Evolutionary conservation across 2,329 filamentous ascomycete species (phyloP), one percentile per base, ranked within the genome.

Genomic region (Fusarium sp.): DNA sequence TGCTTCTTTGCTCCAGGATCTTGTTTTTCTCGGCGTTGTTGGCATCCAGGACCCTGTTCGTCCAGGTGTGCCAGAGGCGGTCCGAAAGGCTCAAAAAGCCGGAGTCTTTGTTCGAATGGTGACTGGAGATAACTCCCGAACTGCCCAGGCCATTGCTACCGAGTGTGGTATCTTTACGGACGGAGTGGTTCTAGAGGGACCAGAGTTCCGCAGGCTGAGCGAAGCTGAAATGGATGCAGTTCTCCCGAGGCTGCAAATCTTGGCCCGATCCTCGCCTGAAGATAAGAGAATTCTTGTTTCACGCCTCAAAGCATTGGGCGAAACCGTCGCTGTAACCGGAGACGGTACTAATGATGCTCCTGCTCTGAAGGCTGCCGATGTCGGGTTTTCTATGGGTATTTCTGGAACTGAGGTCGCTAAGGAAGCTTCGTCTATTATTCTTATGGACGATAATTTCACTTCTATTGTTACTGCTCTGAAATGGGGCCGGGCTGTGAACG

Each of bases 361-460:
- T 12, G 50, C 50, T 30, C 36, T 53, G 1, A 53, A 41, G 27
- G 36, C 36, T 8, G 50, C 50, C 7, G 36, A 53, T 8, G 7
- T 87, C 6, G 50, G 50, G 4, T 53, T 53, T 23, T 40, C 50
- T 27, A 53, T 40, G 36, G 52, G 50, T 65, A 88, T 91, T 65
- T 84, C 88, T 39, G 89, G 89, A 65, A 90, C 89, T n/a, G 88
- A 91, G 73, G 50, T 51, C 48, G 89, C 89, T 16, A 91, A 91
- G 78, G 27, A 47, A 31, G 44, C 44, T 31, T 30, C 44, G 8
- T 15, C 23, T 11, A 31, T 47, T 7, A 18, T 47, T 6, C 44
- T 47, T 3, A 47, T 47, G 44, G 44, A 47, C 12, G 44, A 47
- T 31, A 47, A 31, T 7, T 47, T 47, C 6, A 31, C 27, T 28